phyloP scores from a whole-genome alignment of 1,139 yeast genomes.

The Saccharomyces pastorianus region DNA sequence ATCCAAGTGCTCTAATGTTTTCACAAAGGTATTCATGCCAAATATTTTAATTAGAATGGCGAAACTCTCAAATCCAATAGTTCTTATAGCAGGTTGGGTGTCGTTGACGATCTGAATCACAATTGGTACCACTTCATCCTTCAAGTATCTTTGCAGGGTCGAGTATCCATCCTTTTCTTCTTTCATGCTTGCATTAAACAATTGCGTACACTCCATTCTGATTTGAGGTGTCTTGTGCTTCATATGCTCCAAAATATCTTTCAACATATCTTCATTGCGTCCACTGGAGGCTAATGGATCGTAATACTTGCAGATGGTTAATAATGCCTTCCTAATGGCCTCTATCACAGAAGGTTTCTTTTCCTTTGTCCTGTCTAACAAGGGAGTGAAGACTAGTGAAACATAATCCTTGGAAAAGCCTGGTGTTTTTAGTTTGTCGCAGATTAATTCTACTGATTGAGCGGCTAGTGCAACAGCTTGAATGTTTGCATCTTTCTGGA shows the following conservation, averaged over 20 bases:
- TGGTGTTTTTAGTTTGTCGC: conserved; percentile 52
- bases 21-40: conserved; percentile 41
- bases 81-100: conserved; percentile 78
- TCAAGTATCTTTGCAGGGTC: conserved; percentile 9
- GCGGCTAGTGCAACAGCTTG: conserved; percentile 83
- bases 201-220: conserved; percentile 60
- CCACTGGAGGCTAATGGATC: conserved; percentile 30
- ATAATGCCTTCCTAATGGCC: conserved; percentile 58
- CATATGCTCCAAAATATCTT: conserved; percentile 52
- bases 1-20: conserved; percentile 60
- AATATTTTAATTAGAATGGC: conserved; percentile 74
- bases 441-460: conserved; percentile 53
- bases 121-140: conserved; percentile 37
- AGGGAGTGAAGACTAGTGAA: conserved; percentile 46
- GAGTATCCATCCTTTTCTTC: conserved; percentile 39
- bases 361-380: conserved; percentile 81
- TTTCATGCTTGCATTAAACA: conserved; percentile 56
- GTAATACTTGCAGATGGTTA: conserved; percentile 43
- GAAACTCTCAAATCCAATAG: conserved; percentile 67
- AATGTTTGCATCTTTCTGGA: conserved; percentile 76
- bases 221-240: conserved; percentile 80
- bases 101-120: conserved; percentile 55
- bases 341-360: conserved; percentile 73
- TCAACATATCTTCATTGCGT: conserved; percentile 45
- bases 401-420: conserved; percentile 47